Conservation (phyloP, 257 asterid genomes). For the Prunella vulgaris region DNA sequence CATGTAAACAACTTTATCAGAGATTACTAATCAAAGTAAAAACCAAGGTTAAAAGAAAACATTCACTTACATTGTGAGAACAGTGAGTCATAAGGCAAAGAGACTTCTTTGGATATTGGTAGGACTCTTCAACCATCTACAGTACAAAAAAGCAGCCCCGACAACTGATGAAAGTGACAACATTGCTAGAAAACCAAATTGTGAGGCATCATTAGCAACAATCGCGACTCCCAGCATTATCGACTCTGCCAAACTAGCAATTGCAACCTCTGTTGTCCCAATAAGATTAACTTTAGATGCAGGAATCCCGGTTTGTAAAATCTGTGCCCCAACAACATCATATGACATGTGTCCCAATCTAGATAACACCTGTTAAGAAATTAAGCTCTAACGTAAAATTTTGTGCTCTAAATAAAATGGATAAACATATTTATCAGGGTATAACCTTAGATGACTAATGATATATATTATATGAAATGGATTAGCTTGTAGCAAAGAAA, state of each 20-base stretch:
- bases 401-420: too few species aligned
- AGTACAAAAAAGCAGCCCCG: constrained; percentile 77
- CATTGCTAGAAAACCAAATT: constrained; percentile 73
- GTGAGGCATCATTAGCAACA: constrained; percentile 79
- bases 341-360: constrained; percentile 97
- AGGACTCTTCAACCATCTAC: constrained; percentile 80
- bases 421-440: neutral
- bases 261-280: constrained; percentile 86
- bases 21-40: too few species aligned
- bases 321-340: constrained; percentile 83
- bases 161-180: constrained; percentile 76
- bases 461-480: neutral
- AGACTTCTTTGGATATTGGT: constrained; percentile 75
- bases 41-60: neutral
- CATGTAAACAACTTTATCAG: too few species aligned
- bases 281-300: constrained; percentile 92
- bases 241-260: constrained; percentile 90
- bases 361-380: constrained; percentile 57
- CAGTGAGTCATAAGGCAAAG: constrained; percentile 47
- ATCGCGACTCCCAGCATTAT: constrained; percentile 88
- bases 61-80: constrained; percentile 44
- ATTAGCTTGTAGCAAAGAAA: neutral
- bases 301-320: constrained; percentile 94
- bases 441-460: neutral
- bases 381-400: too few species aligned